A percentile compares a stretch with the other conserved stretches of the same genome.
These are phyloP conservation scores for Ustilago sp. DNA, from an alignment of 1,284 basidiomycete species.

Conservation along the genomic window DNA sequence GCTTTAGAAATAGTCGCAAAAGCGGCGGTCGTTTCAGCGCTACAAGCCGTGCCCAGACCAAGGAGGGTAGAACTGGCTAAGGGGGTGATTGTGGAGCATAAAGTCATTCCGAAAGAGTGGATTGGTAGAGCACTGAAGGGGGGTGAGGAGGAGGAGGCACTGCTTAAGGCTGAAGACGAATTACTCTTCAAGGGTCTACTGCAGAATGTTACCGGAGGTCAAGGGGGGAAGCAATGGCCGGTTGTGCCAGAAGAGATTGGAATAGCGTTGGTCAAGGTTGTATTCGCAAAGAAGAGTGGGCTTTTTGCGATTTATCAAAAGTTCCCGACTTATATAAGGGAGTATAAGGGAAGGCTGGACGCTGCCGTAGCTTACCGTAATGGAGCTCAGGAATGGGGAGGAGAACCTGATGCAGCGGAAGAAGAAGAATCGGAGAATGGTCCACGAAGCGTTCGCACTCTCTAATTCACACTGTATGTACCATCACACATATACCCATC, in stretches of 20 bases:
- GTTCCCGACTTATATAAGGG: slow-evolving; percentile 34
- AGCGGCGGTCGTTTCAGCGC: slow-evolving; percentile 23
- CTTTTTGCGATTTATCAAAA: slow-evolving; percentile 19
- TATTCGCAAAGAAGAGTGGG: slow-evolving; percentile 46
- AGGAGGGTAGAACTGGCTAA: slow-evolving; percentile 20
- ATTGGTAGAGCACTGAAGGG: slow-evolving; percentile 1
- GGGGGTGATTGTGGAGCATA: slow-evolving; percentile 7
- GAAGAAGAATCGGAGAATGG: slow-evolving; percentile 26
- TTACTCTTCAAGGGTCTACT: slow-evolving; percentile 34
- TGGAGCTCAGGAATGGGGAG: slow-evolving; percentile 1
- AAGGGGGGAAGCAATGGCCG: neutral
- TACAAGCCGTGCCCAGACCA: slow-evolving; percentile 26
- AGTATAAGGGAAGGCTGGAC: slow-evolving; percentile 13
- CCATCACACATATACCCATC: too few relatives aligned
- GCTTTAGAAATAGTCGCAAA: slow-evolving; percentile 23
- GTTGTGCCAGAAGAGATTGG: slow-evolving; percentile 37
- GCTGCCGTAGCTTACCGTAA: neutral
- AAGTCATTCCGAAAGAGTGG: slow-evolving; percentile 14
- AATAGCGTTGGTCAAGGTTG: slow-evolving; percentile 33
- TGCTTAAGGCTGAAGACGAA: slow-evolving; percentile 18
- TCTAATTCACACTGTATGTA: slow-evolving; percentile 10
- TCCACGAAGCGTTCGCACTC: slow-evolving; percentile 40
- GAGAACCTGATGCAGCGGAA: slow-evolving; percentile 20
- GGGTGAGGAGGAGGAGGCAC: neutral
- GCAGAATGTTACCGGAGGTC: neutral